Conservation (phyloP, 2,329 filamentous ascomycete genomes). For the Fusarium proliferatum region DNA sequence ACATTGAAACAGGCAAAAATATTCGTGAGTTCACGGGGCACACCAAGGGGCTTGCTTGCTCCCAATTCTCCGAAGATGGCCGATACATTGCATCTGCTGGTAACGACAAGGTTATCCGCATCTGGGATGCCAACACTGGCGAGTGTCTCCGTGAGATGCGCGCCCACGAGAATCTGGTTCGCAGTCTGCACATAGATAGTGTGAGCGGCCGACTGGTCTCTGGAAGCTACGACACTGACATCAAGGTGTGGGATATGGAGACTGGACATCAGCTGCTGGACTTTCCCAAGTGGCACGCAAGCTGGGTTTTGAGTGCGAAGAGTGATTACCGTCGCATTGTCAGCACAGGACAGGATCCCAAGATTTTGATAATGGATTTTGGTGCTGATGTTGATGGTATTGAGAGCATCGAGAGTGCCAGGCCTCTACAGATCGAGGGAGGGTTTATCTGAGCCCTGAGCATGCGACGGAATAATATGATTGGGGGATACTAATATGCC, state of each 20-base stretch:
- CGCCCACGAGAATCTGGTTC: conserved; percentile 87
- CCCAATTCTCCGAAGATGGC: conserved; percentile 96
- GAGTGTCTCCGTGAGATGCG: conserved; percentile 82
- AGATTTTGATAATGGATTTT: conserved; percentile 95
- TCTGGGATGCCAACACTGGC: conserved; percentile 94
- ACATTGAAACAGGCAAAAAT: conserved; percentile 86
- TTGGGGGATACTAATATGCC: conserved; percentile 16
- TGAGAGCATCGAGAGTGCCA: conserved; percentile 64
- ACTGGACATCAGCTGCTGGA: conserved; percentile 82
- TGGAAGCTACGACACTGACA: conserved; percentile 93
- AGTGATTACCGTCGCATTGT: conserved; percentile 95
- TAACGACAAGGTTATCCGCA: conserved; percentile 94
- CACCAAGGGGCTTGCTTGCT: conserved; percentile 93
- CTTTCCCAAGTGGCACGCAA: conserved; percentile 94
- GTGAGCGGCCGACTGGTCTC: conserved; percentile 87
- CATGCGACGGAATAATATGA: background rate
- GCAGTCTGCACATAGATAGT: conserved; percentile 90
- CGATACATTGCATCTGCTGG: conserved; percentile 92
- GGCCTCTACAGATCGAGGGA: conserved; percentile 23
- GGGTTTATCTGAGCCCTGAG: conserved; percentile 42
- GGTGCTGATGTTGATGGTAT: conserved; percentile 70
- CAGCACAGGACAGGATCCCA: conserved; percentile 92
- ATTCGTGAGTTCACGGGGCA: conserved; percentile 92
- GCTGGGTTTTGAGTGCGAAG: conserved; percentile 97
- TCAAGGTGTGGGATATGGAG: conserved; percentile 92